Conservation (phyloP, 768 basidiomycete species). For the Kwoniella shandongensis region DNA sequence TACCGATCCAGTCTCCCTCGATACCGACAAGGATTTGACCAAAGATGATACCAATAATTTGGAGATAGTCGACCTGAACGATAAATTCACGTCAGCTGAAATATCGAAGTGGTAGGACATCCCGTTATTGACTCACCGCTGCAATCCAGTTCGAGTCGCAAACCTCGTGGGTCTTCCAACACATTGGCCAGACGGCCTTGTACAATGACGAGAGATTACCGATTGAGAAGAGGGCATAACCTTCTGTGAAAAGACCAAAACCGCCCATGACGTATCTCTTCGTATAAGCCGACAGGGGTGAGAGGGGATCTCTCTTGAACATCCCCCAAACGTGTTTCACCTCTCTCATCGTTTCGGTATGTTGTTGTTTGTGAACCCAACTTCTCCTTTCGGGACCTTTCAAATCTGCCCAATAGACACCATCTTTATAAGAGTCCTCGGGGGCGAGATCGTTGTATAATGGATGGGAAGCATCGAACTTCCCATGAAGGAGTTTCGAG, state of each 20-base stretch:
- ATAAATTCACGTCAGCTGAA: no score
- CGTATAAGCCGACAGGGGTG: conserved; percentile 50
- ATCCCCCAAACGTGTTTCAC: conserved; percentile 44
- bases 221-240: conserved; percentile 56
- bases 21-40: conserved; percentile 54
- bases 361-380: conserved; percentile 50
- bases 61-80: conserved; percentile 46
- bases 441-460: conserved; percentile 40
- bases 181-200: conserved; percentile 52
- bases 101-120: no score
- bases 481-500: conserved; percentile 1
- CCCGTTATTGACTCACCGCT: conserved; percentile 46
- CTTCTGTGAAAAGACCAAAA: conserved; percentile 52
- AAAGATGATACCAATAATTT: conserved; percentile 55
- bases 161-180: conserved; percentile 48
- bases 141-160: conserved; percentile 53
- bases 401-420: conserved; percentile 52
- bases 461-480: conserved; percentile 25
- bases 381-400: conserved; percentile 35
- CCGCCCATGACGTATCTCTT: conserved; percentile 54
- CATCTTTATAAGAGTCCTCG: conserved; percentile 34
- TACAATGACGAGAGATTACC: conserved; percentile 54
- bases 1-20: conserved; percentile 56
- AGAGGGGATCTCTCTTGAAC: conserved; percentile 53
- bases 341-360: conserved; percentile 51